These are phyloP conservation scores for Scytalidium sp. DNA, from an alignment of 2,329 filamentous ascomycete genomes.

Conservation along the genomic window DNA sequence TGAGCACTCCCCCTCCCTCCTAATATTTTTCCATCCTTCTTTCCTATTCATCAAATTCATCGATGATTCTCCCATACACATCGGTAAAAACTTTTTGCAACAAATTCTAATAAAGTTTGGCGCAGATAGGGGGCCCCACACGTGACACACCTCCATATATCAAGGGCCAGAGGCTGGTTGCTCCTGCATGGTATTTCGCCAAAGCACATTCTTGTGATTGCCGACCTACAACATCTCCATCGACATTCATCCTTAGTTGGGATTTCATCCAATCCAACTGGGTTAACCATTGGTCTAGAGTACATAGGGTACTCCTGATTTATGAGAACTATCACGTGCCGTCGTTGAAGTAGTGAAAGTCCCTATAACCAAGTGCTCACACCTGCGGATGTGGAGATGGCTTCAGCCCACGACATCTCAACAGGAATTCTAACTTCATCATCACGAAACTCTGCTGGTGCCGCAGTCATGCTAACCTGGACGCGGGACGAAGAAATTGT, in stretches of 20 bases:
- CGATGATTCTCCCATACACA: slow-evolving; percentile 4
- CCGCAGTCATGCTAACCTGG: background rate
- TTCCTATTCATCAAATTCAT: slow-evolving; percentile 14
- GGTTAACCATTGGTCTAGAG: slow-evolving; percentile 1
- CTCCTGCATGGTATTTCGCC: slow-evolving; percentile 14
- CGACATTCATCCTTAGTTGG: slow-evolving; percentile 10
- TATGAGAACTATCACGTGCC: background rate
- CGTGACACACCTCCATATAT: slow-evolving; percentile 26
- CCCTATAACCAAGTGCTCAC: background rate
- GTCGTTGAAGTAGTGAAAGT: background rate
- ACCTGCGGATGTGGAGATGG: background rate
- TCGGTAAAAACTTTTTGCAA: slow-evolving; percentile 16
- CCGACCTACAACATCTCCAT: slow-evolving; percentile 8
- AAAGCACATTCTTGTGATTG: slow-evolving; percentile 14
- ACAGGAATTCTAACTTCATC: background rate
- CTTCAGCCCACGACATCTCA: background rate
- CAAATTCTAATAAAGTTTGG: slow-evolving; percentile 16
- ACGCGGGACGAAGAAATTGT: background rate
- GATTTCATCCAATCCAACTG: slow-evolving; percentile 18
- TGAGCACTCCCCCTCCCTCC: slow-evolving; percentile 19
- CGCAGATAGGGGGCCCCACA: slow-evolving; percentile 19
- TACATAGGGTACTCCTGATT: background rate
- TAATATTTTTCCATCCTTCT: slow-evolving; percentile 25
- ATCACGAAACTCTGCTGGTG: background rate
- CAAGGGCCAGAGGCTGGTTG: slow-evolving; percentile 21